Evolutionary conservation across 2,329 filamentous ascomycete species (phyloP).

Genomic region (Paracoccidioides lutzii): DNA sequence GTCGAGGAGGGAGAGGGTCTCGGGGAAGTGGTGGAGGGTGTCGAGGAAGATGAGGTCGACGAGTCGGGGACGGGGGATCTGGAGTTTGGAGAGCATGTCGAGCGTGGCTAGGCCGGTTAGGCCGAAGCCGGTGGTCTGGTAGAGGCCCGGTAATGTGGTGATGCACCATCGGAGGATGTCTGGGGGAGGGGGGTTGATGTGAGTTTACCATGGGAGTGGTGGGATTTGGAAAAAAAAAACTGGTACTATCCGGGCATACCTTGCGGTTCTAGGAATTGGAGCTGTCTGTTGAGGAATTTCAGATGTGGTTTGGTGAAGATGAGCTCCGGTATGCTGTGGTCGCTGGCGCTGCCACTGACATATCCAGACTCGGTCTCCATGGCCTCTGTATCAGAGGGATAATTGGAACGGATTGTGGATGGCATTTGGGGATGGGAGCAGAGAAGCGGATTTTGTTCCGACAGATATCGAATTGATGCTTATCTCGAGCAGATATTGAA

Average conservation of each 20-base stretch:
- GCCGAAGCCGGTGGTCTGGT: constrained; percentile 73
- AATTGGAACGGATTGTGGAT: constrained; percentile 28
- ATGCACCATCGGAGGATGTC: constrained; percentile 90
- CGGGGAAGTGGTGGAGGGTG: constrained; percentile 69
- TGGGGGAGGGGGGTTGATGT: constrained; percentile 13
- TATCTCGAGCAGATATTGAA: not conserved
- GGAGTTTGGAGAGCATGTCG: constrained; percentile 49
- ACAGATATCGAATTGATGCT: not conserved
- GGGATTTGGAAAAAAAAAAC: no score
- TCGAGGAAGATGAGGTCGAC: constrained; percentile 59
- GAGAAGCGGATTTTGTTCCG: not conserved
- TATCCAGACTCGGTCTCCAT: constrained; percentile 66
- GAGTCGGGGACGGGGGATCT: constrained; percentile 36
- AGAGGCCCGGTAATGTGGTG: constrained; percentile 77
- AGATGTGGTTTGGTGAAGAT: constrained; percentile 80
- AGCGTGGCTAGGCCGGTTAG: constrained; percentile 69
- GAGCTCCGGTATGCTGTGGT: constrained; percentile 56
- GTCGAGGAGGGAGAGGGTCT: constrained; percentile 63
- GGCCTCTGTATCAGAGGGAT: constrained; percentile 24
- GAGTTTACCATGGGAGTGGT: no score
- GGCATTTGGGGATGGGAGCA: not conserved
- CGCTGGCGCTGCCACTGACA: constrained; percentile 54
- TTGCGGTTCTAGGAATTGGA: constrained; percentile 76
- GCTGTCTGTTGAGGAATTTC: constrained; percentile 77
- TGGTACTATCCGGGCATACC: no score